A percentile compares a stretch with the other conserved stretches of the same genome.
Evolutionary conservation across 225 moss, liverwort and hornwort species (phyloP).

Genomic region (Marchantia paleacea): DNA sequence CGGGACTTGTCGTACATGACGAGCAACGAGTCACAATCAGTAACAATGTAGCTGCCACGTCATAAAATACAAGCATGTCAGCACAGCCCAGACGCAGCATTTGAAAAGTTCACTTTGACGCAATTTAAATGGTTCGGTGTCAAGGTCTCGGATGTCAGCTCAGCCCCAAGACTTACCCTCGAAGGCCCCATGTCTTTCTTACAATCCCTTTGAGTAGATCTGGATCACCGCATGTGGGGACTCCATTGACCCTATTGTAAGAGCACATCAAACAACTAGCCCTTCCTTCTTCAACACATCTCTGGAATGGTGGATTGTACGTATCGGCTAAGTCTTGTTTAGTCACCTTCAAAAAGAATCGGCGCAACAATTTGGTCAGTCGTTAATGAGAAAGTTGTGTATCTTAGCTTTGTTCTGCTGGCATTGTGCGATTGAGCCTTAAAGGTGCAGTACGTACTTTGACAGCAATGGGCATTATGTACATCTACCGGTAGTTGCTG

Average conservation of each 20-base stretch:
- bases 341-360: slow-evolving; percentile 47
- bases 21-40: slow-evolving; percentile 85
- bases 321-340: slow-evolving; percentile 81
- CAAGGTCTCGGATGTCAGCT: slow-evolving; percentile 14
- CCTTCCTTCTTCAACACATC: slow-evolving; percentile 70
- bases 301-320: slow-evolving; percentile 77
- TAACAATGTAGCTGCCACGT: slow-evolving; percentile 64
- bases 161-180: slow-evolving; percentile 61
- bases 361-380: not conserved
- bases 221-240: slow-evolving; percentile 66
- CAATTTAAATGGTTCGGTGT: not conserved
- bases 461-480: not conserved
- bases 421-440: not conserved
- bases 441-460: not conserved
- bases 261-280: slow-evolving; percentile 87
- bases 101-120: not conserved
- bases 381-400: not conserved
- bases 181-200: slow-evolving; percentile 73
- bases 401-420: not conserved
- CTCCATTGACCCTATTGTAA: slow-evolving; percentile 77
- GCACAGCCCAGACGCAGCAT: not conserved
- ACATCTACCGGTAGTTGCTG: not conserved
- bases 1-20: slow-evolving; percentile 53
- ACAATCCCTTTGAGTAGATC: slow-evolving; percentile 61
- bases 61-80: not conserved